phyloP scores from a whole-genome alignment of 257 asterid species.

The Penstemon davidsonii region DNA sequence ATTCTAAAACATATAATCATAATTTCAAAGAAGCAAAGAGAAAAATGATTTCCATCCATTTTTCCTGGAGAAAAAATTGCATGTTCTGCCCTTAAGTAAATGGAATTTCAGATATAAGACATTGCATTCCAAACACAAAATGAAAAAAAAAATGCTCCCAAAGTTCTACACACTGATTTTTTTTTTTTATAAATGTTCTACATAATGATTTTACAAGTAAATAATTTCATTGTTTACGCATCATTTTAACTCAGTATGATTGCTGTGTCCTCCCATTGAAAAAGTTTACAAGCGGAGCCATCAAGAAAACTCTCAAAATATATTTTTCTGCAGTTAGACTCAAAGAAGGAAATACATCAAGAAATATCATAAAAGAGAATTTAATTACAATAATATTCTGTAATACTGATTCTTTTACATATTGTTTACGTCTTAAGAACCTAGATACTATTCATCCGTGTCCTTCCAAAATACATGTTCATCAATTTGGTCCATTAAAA shows the following conservation, averaged over 20 bases:
- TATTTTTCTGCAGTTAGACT: background rate
- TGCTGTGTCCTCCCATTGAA: conserved; percentile 15
- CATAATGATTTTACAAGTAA: no score
- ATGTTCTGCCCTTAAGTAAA: no score
- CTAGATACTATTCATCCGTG: no score
- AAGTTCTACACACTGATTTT: no score
- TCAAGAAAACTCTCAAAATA: background rate
- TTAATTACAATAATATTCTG: background rate
- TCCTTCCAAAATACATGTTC: no score
- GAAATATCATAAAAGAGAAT: background rate
- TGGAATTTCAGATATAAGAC: background rate
- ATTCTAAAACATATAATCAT: no score
- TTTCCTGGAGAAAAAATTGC: no score
- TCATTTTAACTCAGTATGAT: conserved; percentile 1
- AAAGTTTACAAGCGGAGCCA: conserved; percentile 6
- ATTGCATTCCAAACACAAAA: background rate
- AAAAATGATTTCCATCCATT: no score
- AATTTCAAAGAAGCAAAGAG: no score
- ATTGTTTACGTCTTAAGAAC: background rate
- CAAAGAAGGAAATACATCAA: background rate
- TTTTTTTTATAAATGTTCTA: no score
- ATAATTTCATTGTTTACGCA: no score
- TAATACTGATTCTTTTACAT: background rate
- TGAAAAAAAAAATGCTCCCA: no score
- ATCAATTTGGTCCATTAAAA: conserved; percentile 4